A percentile compares a stretch with the other conserved stretches of the same genome.
phyloP scores from a whole-genome alignment of 2,329 filamentous ascomycete species.

The Periconia sp. region DNA sequence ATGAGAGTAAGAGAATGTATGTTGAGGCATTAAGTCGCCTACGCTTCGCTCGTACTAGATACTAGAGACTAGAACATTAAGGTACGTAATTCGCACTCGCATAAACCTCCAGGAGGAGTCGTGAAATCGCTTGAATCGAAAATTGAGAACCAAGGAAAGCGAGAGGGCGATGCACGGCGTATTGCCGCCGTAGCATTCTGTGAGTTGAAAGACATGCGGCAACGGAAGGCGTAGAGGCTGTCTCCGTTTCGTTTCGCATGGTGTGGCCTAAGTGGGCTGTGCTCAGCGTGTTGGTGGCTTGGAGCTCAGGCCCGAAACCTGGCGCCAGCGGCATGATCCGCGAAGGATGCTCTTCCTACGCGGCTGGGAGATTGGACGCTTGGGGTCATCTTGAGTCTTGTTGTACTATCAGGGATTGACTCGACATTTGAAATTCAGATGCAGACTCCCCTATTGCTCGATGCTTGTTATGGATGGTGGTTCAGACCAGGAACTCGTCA shows the following conservation, averaged over 20 bases:
- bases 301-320: neutral
- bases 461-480: too few species aligned
- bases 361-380: conserved; percentile 6
- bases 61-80: conserved; percentile 43
- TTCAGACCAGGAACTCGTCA: neutral
- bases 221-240: too few species aligned
- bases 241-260: neutral
- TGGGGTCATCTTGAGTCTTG: too few species aligned
- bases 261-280: neutral
- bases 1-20: conserved; percentile 15
- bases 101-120: conserved; percentile 21
- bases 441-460: too few species aligned
- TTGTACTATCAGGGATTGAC: too few species aligned
- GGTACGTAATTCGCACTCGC: conserved; percentile 31
- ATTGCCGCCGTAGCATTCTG: neutral
- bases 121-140: conserved; percentile 5
- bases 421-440: too few species aligned
- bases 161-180: neutral
- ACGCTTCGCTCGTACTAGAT: conserved; percentile 29
- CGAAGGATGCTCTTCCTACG: conserved; percentile 10
- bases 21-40: too few species aligned
- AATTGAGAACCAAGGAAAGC: conserved; percentile 2
- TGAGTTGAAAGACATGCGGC: too few species aligned
- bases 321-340: conserved; percentile 1
- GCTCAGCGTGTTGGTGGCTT: conserved; percentile 11